These are phyloP conservation scores for Aspergillus clavatus DNA, from an alignment of 2,329 filamentous ascomycete species.

Conservation along the genomic window DNA sequence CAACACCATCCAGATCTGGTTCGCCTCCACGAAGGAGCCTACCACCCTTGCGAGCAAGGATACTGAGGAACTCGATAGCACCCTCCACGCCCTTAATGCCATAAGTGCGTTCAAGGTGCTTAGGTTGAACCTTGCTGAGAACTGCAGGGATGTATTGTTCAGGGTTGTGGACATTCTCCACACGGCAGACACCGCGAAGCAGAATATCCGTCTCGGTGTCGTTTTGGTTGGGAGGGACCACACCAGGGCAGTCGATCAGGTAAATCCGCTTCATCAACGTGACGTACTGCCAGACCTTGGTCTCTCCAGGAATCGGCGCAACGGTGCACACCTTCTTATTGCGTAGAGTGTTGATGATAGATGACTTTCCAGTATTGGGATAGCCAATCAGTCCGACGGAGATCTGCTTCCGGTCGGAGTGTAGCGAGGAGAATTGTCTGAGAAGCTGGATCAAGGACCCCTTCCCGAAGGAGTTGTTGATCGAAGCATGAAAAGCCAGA, in stretches of 20 bases:
- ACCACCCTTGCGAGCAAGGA: constrained; percentile 80
- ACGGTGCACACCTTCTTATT: constrained; percentile 93
- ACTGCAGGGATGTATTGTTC: constrained; percentile 91
- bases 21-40: constrained; percentile 88
- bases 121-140: constrained; percentile 71
- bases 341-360: constrained; percentile 91
- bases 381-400: constrained; percentile 85
- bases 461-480: constrained; percentile 96
- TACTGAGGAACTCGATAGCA: constrained; percentile 76
- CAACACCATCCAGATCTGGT: constrained; percentile 87
- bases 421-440: constrained; percentile 85
- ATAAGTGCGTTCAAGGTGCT: constrained; percentile 90
- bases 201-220: constrained; percentile 86
- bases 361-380: constrained; percentile 93
- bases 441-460: constrained; percentile 88
- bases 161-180: constrained; percentile 94
- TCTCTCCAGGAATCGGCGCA: constrained; percentile 92
- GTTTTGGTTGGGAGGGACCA: constrained; percentile 80
- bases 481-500: constrained; percentile 86
- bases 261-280: constrained; percentile 92
- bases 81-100: constrained; percentile 75
- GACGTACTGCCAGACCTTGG: constrained; percentile 97
- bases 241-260: constrained; percentile 93
- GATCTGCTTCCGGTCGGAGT: constrained; percentile 88
- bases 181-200: constrained; percentile 81